phyloP scores from a whole-genome alignment of 495 filamentous ascomycete genomes.

The Annulohypoxylon bovei region DNA sequence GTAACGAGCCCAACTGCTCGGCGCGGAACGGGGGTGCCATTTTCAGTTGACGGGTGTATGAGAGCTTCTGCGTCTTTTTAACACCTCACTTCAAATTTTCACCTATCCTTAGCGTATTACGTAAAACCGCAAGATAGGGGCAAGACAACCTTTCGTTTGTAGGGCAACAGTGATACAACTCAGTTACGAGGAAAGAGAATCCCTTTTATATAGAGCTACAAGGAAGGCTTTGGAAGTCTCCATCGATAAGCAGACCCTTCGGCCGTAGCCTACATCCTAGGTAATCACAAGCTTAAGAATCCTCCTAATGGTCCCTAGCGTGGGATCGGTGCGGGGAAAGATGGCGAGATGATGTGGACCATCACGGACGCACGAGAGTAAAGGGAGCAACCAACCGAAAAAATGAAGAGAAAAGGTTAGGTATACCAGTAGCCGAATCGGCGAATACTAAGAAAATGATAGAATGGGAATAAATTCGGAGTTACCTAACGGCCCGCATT shows the following conservation, averaged over 20 bases:
- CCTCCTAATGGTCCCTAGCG: constrained; percentile 25
- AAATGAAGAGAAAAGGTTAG: too few relatives aligned
- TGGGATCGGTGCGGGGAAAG: constrained; percentile 27
- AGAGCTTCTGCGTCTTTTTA: background rate
- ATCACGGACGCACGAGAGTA: background rate
- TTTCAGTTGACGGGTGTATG: background rate
- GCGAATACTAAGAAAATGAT: background rate
- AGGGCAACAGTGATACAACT: background rate
- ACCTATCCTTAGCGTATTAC: background rate
- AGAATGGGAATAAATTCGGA: constrained; percentile 3
- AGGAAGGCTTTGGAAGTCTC: background rate
- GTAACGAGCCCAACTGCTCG: constrained; percentile 84
- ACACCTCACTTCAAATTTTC: background rate
- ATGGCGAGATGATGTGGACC: constrained; percentile 14
- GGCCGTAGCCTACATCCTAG: background rate
- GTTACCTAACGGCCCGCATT: constrained; percentile 1
- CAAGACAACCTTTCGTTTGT: background rate
- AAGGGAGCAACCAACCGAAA: background rate
- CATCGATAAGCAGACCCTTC: background rate
- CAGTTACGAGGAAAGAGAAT: background rate
- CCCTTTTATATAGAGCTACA: constrained; percentile 11
- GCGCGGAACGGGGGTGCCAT: constrained; percentile 77
- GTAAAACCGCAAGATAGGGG: background rate
- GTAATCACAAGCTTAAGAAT: constrained; percentile 9
- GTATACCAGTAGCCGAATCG: background rate